Evolutionary conservation across 495 filamentous ascomycete genomes (phyloP).

Genomic region (Aspergillus funiculosus): DNA sequence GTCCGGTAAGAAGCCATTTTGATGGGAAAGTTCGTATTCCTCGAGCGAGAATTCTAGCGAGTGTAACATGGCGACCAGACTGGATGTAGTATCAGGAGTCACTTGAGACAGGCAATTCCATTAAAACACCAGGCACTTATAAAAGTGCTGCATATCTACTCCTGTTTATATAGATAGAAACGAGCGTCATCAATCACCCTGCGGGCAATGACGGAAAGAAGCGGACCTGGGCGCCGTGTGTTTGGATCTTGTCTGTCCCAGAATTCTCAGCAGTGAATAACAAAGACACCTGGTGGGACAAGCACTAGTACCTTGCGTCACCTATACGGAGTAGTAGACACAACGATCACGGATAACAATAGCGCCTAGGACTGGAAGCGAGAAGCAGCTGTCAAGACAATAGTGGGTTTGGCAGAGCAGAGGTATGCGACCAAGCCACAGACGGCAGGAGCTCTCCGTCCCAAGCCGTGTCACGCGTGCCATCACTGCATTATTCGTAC

Average conservation of each 20-base stretch:
- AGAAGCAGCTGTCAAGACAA: too few species aligned
- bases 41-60: conserved; percentile 63
- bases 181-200: not conserved
- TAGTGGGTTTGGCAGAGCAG: too few species aligned
- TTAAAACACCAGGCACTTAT: not conserved
- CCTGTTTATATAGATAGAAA: conserved; percentile 3
- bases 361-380: too few species aligned
- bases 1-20: conserved; percentile 83
- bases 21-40: conserved; percentile 76
- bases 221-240: not conserved
- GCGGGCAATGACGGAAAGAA: conserved; percentile 1
- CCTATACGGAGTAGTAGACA: too few species aligned
- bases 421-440: too few species aligned
- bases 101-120: not conserved
- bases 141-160: not conserved
- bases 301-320: too few species aligned
- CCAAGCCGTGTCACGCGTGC: too few species aligned
- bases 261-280: not conserved
- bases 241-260: not conserved
- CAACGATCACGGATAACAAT: too few species aligned
- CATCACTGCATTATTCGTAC: too few species aligned
- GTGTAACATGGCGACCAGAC: conserved; percentile 54
- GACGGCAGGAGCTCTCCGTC: too few species aligned
- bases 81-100: not conserved
- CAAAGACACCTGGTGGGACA: not conserved